Base-by-base conservation (phyloP, 225 moss, liverwort and hornwort species). In the Sphagnum contortum region DNA sequence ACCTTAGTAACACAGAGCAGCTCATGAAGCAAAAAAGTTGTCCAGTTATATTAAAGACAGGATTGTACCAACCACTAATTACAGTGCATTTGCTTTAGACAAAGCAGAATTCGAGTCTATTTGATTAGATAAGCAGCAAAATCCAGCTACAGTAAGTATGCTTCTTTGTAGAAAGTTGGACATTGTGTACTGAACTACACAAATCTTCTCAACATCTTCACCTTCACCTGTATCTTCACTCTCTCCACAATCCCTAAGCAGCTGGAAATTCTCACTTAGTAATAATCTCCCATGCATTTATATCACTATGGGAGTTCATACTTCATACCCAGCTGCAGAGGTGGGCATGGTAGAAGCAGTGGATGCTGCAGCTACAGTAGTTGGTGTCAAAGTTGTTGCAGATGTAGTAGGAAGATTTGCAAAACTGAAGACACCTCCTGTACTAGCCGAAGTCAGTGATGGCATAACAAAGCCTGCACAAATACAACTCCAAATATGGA, bases 401-500 rank as follows among this genome's bases (percentile, higher is more conserved):
- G 77, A 63, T 29, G 73, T 60, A 44, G 76, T 63, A 58, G 80
- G 52, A 68, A 72, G 60, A 64, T 79, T 48, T 70, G 63, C 69
- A 70, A 91, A 91, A 69, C 79, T 90, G 48, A 91, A 88, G 2
- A 66, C 73, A 4, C 82, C 86, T n/a, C 70, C 75, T 64, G 84
- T 59, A 50, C 79, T 71, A 47, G 78, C 71, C 8, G 11, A 65
- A 3, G 45, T 11, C 64, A 65, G 9, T 48, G 71, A 66, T 67
- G 78, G 44, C 68, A 71, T 71, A 29, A 57, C 66, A 76, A 81
- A 72, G 5, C 76, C 57, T 57, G n/a, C 2, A 57, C 57, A 53
- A 53, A 10, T 53, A 10, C 53, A 10, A 44, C 3, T 45, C 3
- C 9, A 13, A 44, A 8, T 60, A 2, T 6, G 45, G 29, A 7